Conservation (phyloP, 2,329 filamentous ascomycete genomes). For the Colletotrichum orchidophilum region DNA sequence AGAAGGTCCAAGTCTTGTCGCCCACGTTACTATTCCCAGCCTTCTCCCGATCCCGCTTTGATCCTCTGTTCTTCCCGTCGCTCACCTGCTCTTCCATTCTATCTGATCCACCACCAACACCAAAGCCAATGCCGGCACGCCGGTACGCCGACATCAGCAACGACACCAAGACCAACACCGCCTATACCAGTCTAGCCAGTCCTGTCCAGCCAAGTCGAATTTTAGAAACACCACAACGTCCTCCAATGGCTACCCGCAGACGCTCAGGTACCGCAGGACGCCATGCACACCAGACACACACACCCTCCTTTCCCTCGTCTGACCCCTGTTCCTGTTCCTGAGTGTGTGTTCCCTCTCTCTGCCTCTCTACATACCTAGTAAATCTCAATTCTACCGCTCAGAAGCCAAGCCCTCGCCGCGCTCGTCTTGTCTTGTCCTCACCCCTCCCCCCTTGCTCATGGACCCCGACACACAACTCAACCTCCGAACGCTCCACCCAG, state of each 20-base stretch:
- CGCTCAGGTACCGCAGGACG: conserved; percentile 19
- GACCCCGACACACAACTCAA: conserved; percentile 26
- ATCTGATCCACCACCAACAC: not conserved
- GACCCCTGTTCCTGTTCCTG: not conserved
- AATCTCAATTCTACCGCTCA: not conserved
- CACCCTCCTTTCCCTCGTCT: not conserved
- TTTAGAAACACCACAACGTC: conserved; percentile 20
- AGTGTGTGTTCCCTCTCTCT: not conserved
- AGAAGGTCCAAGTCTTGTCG: not conserved
- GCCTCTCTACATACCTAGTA: not conserved
- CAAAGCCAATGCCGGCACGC: not conserved
- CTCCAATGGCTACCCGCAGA: conserved; percentile 4
- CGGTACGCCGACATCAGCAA: not conserved
- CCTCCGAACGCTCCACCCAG: conserved; percentile 15
- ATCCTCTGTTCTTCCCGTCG: not conserved
- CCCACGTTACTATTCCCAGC: not conserved
- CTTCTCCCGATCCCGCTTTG: conserved; percentile 17
- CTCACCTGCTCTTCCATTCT: not conserved
- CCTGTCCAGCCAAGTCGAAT: conserved; percentile 6
- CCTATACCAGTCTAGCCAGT: not conserved
- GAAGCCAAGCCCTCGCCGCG: not conserved
- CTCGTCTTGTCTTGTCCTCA: not conserved
- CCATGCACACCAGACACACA: not conserved
- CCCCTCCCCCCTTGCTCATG: not conserved
- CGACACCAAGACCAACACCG: not conserved